These are phyloP conservation scores for Dactylellina sp. DNA, from an alignment of 2,329 filamentous ascomycete genomes.

Conservation along the genomic window DNA sequence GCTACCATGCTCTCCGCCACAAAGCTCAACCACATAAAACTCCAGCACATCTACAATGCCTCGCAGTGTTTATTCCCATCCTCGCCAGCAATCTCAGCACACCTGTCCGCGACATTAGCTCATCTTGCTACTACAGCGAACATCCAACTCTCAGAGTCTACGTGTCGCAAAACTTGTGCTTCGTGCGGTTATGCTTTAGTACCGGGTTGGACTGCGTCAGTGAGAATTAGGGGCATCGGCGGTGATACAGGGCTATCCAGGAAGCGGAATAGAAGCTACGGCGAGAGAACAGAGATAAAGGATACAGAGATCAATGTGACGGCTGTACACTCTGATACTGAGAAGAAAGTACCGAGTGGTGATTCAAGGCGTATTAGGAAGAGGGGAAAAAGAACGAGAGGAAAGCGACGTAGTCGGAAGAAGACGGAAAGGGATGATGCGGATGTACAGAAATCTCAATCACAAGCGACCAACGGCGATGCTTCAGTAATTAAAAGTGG, in stretches of 20 bases:
- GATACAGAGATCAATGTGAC: neutral
- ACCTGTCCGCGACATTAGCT: slow-evolving; percentile 26
- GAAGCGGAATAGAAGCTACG: neutral
- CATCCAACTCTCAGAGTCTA: slow-evolving; percentile 40
- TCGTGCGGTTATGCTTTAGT: slow-evolving; percentile 39
- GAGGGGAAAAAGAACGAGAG: slow-evolving; percentile 46
- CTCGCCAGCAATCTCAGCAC: slow-evolving; percentile 41
- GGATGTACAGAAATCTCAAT: neutral
- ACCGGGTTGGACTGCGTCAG: slow-evolving; percentile 48
- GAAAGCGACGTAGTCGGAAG: slow-evolving; percentile 13
- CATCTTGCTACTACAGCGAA: slow-evolving; percentile 16
- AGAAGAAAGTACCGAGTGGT: slow-evolving; percentile 14
- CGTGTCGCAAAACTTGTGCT: slow-evolving; percentile 46
- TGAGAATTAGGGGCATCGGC: slow-evolving; percentile 36
- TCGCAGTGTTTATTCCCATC: slow-evolving; percentile 36
- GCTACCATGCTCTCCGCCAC: slow-evolving; percentile 39
- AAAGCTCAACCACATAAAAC: slow-evolving; percentile 47
- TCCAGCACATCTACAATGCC: slow-evolving; percentile 38
- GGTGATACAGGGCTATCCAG: neutral
- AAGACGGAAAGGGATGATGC: slow-evolving; percentile 11
- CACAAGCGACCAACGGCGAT: neutral
- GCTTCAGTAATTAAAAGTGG: slow-evolving; percentile 9
- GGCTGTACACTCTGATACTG: slow-evolving; percentile 18
- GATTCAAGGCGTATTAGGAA: slow-evolving; percentile 22
- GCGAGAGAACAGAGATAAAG: neutral